Evolutionary conservation across 371 early-diverging fungal species (phyloP).

Genomic region (Capniomyces stellatus): DNA sequence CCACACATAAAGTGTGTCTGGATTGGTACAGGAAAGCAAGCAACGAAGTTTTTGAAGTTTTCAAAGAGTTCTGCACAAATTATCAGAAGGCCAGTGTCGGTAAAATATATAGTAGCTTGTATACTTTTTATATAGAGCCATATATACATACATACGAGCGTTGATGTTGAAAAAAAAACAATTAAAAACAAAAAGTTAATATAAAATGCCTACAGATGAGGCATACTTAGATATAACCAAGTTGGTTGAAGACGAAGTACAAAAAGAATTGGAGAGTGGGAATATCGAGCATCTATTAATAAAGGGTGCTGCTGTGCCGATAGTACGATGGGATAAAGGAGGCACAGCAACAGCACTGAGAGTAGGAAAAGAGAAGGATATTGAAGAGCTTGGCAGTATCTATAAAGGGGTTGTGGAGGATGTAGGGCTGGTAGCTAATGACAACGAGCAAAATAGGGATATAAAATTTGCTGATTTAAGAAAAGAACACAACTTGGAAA

Average conservation of each 20-base stretch:
- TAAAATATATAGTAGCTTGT: no score
- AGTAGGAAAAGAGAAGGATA: background rate
- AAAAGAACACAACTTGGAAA: no score
- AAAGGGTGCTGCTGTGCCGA: background rate
- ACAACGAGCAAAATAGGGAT: no score
- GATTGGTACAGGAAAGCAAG: conserved; percentile 63
- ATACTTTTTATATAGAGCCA: no score
- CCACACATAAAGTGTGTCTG: conserved; percentile 77
- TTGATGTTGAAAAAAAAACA: no score
- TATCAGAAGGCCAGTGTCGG: conserved; percentile 44
- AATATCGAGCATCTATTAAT: conserved; percentile 4
- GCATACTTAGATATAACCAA: conserved; percentile 72
- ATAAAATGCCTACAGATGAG: conserved; percentile 35
- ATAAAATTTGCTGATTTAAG: no score
- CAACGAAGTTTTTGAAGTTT: conserved; percentile 45
- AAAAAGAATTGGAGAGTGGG: conserved; percentile 24
- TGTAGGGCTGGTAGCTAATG: no score
- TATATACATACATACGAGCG: no score
- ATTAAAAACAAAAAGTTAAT: no score
- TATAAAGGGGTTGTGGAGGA: background rate
- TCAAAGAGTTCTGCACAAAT: conserved; percentile 29
- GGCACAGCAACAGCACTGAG: background rate
- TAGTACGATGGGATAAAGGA: conserved; percentile 2
- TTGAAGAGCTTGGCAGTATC: no score
- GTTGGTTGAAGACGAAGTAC: conserved; percentile 35